Percentiles rank a stretch among this genome's conserved stretches.
Evolutionary conservation across 2,329 filamentous ascomycete genomes (phyloP).

Genomic region (Sarocladium oryzae): DNA sequence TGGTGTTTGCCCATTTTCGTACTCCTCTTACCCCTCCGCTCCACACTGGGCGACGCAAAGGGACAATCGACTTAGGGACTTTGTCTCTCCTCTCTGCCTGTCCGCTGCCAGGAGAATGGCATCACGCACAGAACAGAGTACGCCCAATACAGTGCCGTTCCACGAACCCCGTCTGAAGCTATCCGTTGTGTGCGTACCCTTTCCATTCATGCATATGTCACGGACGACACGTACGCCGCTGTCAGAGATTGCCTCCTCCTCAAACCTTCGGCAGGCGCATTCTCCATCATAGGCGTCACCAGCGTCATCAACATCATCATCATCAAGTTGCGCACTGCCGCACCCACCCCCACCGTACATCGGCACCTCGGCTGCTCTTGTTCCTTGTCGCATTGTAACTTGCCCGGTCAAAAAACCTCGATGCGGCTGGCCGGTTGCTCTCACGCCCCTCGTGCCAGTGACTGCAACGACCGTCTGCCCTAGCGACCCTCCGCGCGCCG

Average conservation of each 20-base stretch:
- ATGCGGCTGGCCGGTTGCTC: conserved; percentile 6
- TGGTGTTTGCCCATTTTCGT: conserved; percentile 10
- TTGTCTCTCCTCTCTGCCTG: neutral
- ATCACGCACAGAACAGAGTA: neutral
- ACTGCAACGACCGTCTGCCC: conserved; percentile 1
- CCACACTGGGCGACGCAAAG: conserved; percentile 7
- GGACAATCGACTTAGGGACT: conserved; percentile 5
- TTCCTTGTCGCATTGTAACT: neutral
- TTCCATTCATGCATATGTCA: neutral
- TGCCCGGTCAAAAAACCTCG: conserved; percentile 1
- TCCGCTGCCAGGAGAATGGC: neutral
- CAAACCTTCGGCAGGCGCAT: conserved; percentile 2
- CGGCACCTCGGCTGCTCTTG: conserved; percentile 5
- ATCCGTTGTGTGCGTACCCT: neutral
- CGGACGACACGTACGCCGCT: neutral
- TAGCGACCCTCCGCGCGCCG: conserved; percentile 4
- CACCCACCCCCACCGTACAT: conserved; percentile 5
- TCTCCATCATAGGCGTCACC: neutral
- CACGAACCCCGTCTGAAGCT: neutral
- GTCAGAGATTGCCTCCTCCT: neutral
- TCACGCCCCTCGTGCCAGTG: conserved; percentile 6
- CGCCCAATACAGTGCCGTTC: neutral
- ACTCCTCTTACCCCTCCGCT: conserved; percentile 6
- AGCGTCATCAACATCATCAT: neutral
- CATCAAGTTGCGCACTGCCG: conserved; percentile 4